Base-by-base conservation (phyloP, 495 filamentous ascomycete genomes). In the Talaromyces borbonicus region DNA sequence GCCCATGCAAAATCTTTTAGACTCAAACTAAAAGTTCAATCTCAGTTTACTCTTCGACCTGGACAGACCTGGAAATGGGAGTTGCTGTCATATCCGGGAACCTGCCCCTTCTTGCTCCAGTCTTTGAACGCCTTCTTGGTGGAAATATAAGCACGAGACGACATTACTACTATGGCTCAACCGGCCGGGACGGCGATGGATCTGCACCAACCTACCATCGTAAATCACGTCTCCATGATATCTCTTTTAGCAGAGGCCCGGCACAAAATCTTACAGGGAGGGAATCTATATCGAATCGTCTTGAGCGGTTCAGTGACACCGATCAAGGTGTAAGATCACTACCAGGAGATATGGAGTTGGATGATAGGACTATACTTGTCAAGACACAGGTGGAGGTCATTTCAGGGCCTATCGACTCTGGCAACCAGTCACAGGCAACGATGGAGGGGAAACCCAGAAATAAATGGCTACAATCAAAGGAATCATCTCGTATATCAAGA, bases 51-150 rank as follows among this genome's bases (percentile, higher is more conserved):
- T 36, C 32, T 36, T 36, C 32, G 19, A 36, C 32, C 32, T 36
- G 32, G 32, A 36, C 32, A 36, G 32, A 36, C 32, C 32, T 36
- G 7, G 32, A 33, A 33, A 33, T 33, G 31, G 31, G 32, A 36
- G 32, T 36, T 18, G 32, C 32, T 18, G 32, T 36, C 8, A 36
- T 36, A 36, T 36, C 32, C 32, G 32, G 32, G 19, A 36, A 36
- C 14, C 32, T 36, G 19, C 32, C 32, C 1, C 32, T 36, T 16
- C 32, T 36, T 36, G 32, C 32, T 36, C 32, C 32, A 16, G 32
- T 36, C 32, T 16, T 36, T 18, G 32, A 36, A 36, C 32, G 32
- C 14, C 19, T 16, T 16, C 32, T 36, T 18, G 32, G 32, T 2
- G 9, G 14, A 36, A 36, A 18, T 36, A 8, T 18, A 36, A 36